phyloP scores from a whole-genome alignment of 306 rosid genomes.

The Trifolium fragiferum region DNA sequence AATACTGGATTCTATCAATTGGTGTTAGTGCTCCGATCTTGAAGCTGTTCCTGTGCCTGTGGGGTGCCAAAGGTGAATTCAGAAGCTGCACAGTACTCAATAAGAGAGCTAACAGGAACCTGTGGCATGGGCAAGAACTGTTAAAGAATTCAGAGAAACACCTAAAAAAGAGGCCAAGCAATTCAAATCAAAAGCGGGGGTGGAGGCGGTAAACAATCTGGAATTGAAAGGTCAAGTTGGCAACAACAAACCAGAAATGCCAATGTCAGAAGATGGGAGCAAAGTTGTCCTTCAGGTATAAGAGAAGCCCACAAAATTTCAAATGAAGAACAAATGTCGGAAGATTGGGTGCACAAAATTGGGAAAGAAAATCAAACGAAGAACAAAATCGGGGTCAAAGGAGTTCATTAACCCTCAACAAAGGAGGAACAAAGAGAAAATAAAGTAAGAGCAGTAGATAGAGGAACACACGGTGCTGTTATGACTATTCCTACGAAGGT shows the following conservation, averaged over 20 bases:
- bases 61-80: background rate
- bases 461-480: background rate
- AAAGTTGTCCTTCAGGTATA: background rate
- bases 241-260: background rate
- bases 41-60: background rate
- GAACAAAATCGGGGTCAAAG: background rate
- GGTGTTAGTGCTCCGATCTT: background rate
- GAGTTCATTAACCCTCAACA: background rate
- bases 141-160: background rate
- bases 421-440: background rate
- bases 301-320: background rate
- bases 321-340: no score
- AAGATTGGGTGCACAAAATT: background rate
- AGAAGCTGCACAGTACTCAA: background rate
- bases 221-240: background rate
- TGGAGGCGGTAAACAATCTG: background rate
- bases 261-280: background rate
- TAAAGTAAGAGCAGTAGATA: background rate
- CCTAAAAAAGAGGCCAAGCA: conserved; percentile 4
- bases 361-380: background rate
- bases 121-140: background rate
- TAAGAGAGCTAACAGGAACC: background rate
- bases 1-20: background rate
- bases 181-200: background rate
- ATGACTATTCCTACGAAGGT: background rate